Conservation (phyloP, 2,329 filamentous ascomycete genomes). For the Aspergillus brasiliensis region DNA sequence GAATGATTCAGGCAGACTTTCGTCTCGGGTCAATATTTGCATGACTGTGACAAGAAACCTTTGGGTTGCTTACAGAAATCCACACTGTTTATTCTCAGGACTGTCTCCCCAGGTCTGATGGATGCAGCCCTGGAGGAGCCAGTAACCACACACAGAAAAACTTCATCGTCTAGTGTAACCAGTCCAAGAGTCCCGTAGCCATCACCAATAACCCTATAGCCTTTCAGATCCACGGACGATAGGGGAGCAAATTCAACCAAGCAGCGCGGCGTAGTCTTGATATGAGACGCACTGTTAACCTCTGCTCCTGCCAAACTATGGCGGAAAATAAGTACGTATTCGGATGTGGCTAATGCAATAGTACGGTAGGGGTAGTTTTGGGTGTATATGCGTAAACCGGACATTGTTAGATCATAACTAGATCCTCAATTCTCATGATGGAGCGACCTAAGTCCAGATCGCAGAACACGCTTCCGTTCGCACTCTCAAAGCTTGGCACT, state of each 20-base stretch:
- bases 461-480: background rate
- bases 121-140: slow-evolving; percentile 76
- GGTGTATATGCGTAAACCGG: slow-evolving; percentile 73
- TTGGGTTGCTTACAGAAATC: slow-evolving; percentile 65
- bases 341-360: slow-evolving; percentile 78
- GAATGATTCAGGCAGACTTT: slow-evolving; percentile 84
- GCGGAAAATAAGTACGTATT: slow-evolving; percentile 81
- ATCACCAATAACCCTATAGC: slow-evolving; percentile 76
- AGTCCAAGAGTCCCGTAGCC: slow-evolving; percentile 86
- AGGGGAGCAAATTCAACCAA: slow-evolving; percentile 82
- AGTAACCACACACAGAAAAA: slow-evolving; percentile 89
- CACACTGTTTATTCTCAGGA: slow-evolving; percentile 82
- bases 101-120: slow-evolving; percentile 81
- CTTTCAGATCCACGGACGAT: slow-evolving; percentile 66
- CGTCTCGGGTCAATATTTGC: slow-evolving; percentile 10
- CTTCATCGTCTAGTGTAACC: slow-evolving; percentile 78
- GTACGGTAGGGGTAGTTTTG: slow-evolving; percentile 84
- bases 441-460: background rate
- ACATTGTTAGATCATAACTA: slow-evolving; percentile 41
- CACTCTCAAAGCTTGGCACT: background rate
- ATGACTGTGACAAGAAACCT: background rate
- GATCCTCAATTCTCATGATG: background rate
- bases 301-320: slow-evolving; percentile 68
- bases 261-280: slow-evolving; percentile 60
- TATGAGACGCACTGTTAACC: slow-evolving; percentile 42